Conservation (phyloP, 192 early-diverging fungal species). For the Podochytrium sp. region DNA sequence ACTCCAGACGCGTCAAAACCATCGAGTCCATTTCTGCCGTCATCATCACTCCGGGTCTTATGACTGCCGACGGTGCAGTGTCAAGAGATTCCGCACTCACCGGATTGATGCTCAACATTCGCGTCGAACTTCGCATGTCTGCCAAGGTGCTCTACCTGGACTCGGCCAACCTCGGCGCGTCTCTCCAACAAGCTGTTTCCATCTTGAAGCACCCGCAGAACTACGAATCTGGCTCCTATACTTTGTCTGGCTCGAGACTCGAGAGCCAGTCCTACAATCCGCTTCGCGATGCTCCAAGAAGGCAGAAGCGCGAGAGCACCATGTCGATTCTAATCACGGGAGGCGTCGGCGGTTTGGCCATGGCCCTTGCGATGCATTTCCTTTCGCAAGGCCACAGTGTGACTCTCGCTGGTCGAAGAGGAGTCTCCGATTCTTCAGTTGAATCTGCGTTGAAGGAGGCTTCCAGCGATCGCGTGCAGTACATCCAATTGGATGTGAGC, state of each 20-base stretch:
- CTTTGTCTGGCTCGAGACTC: background rate
- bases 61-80: background rate
- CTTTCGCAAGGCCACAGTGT: background rate
- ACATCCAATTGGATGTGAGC: background rate
- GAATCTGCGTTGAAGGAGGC: background rate
- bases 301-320: background rate
- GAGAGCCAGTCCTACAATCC: background rate
- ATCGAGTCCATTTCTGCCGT: background rate
- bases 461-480: background rate
- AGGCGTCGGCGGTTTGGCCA: slow-evolving; percentile 9
- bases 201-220: background rate
- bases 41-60: background rate
- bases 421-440: background rate
- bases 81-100: background rate
- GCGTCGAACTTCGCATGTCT: background rate
- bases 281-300: background rate
- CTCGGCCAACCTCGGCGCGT: background rate
- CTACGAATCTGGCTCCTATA: background rate
- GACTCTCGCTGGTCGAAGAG: background rate
- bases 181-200: background rate
- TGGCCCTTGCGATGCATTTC: slow-evolving; percentile 4
- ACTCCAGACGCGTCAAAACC: background rate
- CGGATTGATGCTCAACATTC: background rate
- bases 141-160: background rate
- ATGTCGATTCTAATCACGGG: background rate